Evolutionary conservation across 768 basidiomycete genomes (phyloP), one percentile per base, ranked within the genome.

Genomic region (Fomitopsis pulvina): DNA sequence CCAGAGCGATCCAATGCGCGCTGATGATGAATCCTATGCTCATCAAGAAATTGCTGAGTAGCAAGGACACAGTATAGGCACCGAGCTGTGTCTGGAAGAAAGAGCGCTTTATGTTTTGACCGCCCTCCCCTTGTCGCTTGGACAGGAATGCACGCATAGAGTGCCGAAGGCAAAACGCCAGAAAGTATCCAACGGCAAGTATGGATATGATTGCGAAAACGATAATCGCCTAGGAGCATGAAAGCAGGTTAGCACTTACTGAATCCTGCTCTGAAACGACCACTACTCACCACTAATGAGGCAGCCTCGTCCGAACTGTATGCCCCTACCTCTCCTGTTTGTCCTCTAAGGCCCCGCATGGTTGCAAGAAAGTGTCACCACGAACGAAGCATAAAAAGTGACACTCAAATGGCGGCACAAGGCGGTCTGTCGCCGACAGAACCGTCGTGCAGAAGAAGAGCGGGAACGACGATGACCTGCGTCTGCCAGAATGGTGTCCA

Each of bases 61-160:
- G 68, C 49, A 89, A 69, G 58, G 79, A 85, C 32, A 70, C 72
- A n/a, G 77, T 75, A 61, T 86, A 87, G 44, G 77, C 74, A 1
- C 87, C 87, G 12, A 87, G 74, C 54, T 85, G 84, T 6, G 84
- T 85, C 50, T 76, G 74, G 64, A 88, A 85, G 64, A 87, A 86
- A 52, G 79, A 67, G 37, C 73, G 77, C 25, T 49, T 48, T 32
- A 50, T 47, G 46, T 51, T 41, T 37, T 41, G 46, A 18, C 20
- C 26, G 34, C 41, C 37, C 10, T 41, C 29, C 8, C 44, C 41
- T n/a, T 50, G 52, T 34, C 47, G 47, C 54, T 45, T 54, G 9
- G 18, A n/a, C 39, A 54, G 56, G 52, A 64, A 56, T 28, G 68
- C 64, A 46, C 63, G 62, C 22, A 74, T 28, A 37, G 69, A 75